Evolutionary conservation across 2,329 filamentous ascomycete genomes (phyloP), one percentile per base, ranked within the genome.

Genomic region (Pseudogymnoascus sp.): DNA sequence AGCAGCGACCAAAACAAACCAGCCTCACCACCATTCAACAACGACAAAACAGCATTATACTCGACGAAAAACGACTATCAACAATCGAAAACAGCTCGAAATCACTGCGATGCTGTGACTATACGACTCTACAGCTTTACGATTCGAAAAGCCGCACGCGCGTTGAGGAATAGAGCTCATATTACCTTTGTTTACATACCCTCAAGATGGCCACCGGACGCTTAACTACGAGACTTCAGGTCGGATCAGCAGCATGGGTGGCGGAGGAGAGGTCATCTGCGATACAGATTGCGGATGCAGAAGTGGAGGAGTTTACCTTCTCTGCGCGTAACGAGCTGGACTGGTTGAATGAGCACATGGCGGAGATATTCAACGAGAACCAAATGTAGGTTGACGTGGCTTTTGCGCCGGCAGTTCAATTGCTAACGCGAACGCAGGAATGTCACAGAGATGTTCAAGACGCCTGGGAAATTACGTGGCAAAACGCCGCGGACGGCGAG

Each of bases 301-400:
- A 97, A 75, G 84, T 90, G 62, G 93, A 97, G 68, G 95, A 99
- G 77, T 95, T 97, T 72, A 85, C 90, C 45, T 97, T 90, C 77
- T 91, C 92, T 30, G 92, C 91, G 65, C 86, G 90, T 63, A 96
- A 97, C 76, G 94, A 99, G 75, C 80, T 97, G 71, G 92, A 97
- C 73, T 99, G 94, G 94, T 80, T 99, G 69, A 97, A 99, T 72
- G 94, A 97, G 77, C 94, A 99, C 75, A 97, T 99, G 93, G 85
- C 86, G 59, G 91, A 96, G 66, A 91, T 99, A 71, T 96, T 97
- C 74, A 88, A 87, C 70, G 86, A 88, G 69, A 89, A 92, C 72
- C 86, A 92, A 76, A 84, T 92, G 94, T 97, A 84, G 71, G 89
- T 82, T 67, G 69, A 71, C 49, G 28, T 67, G 68, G 62, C 61